phyloP scores from a whole-genome alignment of 1,284 basidiomycete genomes.

The Mycosarcoma maydis region DNA sequence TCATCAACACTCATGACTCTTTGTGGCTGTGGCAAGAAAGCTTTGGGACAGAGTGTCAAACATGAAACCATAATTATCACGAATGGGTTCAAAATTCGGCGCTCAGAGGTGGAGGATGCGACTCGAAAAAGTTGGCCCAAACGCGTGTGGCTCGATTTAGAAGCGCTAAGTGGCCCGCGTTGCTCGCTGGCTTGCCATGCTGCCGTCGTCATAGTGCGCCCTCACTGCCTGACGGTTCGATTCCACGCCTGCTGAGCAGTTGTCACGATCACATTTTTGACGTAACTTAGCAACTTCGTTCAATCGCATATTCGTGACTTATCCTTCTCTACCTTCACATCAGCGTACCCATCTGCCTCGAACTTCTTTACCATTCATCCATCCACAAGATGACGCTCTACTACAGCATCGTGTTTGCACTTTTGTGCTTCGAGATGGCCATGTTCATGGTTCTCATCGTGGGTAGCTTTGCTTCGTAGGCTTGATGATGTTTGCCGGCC shows the following conservation, averaged over 20 bases:
- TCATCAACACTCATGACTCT: no score
- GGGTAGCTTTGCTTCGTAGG: conserved; percentile 9
- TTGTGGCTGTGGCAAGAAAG: no score
- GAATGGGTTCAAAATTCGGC: no score
- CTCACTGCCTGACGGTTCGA: neutral
- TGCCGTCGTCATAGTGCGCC: conserved; percentile 3
- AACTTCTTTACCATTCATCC: neutral
- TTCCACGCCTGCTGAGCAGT: no score
- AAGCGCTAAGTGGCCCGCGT: no score
- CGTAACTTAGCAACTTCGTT: no score
- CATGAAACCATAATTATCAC: no score
- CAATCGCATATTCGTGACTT: no score
- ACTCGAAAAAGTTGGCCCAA: neutral
- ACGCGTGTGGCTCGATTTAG: conserved; percentile 1
- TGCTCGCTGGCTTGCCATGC: neutral
- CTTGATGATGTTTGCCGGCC: no score
- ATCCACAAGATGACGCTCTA: conserved; percentile 61
- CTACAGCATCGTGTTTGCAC: conserved; percentile 65
- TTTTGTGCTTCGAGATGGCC: conserved; percentile 64
- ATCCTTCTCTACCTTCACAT: no score
- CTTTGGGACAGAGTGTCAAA: no score
- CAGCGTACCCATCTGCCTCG: neutral
- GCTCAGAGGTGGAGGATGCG: neutral
- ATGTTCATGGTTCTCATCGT: conserved; percentile 65
- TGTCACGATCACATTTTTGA: no score